Base-by-base conservation (phyloP, 805 yeast species). In the Kuraishia capsulata region DNA sequence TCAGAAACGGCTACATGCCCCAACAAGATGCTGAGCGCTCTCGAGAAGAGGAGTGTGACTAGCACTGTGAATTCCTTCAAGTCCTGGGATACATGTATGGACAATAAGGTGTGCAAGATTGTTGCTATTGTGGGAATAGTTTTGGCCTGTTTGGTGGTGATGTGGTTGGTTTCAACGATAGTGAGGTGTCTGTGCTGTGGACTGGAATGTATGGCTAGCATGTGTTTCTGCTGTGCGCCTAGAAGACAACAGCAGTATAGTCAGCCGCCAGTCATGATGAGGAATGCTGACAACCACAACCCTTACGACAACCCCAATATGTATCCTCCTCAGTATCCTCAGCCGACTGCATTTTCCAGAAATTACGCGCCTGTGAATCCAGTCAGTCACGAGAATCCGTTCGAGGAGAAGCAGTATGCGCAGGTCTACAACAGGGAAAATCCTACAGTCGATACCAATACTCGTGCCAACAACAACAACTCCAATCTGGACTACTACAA, bases 21-120 rank as follows among this genome's bases (percentile, higher is more conserved):
- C 9, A 11, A 25, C 18, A 19, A 18, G 8, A 13, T 17, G 34
- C 20, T 17, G 13, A 18, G 21, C 13, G 17, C 13, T 14, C 36
- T 33, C 18, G 33, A 29, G 20, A 26, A 26, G 33, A 26, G 38
- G 20, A 31, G 17, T 4, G 25, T 36, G 11, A 21, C 13, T 13
- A 19, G 30, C 14, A 37, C 39, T 3, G 39, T 23, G 3, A 23
- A 37, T 9, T 30, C 35, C 5, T 81, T 81, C 64, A 73, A 65
- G 50, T 46, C 55, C 38, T 84, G 94, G 92, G 76, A 79, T 51
- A 73, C 84, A 2, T 85, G 95, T 59, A 83, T 82, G 90, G 81
- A 70, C 51, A 81, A 82, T 56, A 77, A 61, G 33, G 66, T 78
- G 35, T 85, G 95, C 58, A 85, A 84, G 52, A 73, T 83, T 41